Conservation (phyloP, 2,329 filamentous ascomycete genomes). For the Aspergillus sp. region DNA sequence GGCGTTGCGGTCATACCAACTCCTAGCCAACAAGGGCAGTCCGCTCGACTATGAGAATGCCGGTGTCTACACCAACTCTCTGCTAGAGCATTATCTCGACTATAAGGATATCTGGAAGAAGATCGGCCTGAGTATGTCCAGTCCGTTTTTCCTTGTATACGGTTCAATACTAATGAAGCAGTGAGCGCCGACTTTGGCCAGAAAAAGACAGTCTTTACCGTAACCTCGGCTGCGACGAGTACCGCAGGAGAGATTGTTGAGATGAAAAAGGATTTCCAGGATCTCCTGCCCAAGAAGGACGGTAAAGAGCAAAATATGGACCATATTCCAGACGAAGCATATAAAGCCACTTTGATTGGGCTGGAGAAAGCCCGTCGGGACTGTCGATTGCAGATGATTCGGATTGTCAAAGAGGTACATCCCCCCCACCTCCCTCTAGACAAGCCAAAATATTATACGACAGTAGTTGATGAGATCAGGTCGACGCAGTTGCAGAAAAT, state of each 20-base stretch:
- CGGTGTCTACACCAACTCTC: no score
- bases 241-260: background rate
- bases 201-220: background rate
- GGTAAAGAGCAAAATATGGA: background rate
- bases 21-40: no score
- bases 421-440: no score
- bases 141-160: no score
- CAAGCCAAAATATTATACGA: no score
- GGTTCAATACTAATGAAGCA: background rate
- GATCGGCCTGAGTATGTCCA: background rate
- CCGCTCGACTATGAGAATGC: no score
- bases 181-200: background rate
- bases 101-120: background rate
- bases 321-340: background rate
- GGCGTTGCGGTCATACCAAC: no score
- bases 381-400: background rate
- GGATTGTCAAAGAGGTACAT: conserved; percentile 1
- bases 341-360: background rate
- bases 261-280: background rate
- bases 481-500: background rate
- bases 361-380: background rate
- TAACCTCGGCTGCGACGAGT: background rate
- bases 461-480: background rate
- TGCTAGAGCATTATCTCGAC: no score
- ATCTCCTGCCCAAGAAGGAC: background rate